Conservation (phyloP, 1,284 basidiomycete genomes). For the Cerioporus squamosus region DNA sequence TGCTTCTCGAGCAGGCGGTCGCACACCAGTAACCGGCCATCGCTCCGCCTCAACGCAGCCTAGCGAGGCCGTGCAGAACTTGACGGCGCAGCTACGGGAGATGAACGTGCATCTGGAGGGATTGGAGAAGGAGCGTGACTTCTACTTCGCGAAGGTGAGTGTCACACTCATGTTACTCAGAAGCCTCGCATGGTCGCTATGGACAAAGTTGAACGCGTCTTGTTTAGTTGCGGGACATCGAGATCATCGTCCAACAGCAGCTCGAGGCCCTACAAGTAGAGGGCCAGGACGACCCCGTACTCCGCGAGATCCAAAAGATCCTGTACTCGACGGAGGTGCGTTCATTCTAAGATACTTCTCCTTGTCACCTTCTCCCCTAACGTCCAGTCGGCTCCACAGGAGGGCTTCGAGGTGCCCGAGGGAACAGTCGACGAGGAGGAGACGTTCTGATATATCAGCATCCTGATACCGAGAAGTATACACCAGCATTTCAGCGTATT, state of each 20-base stretch:
- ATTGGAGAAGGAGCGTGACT: constrained; percentile 94
- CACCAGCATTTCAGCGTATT: constrained; percentile 13
- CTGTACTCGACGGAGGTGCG: constrained; percentile 93
- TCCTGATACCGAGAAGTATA: constrained; percentile 12
- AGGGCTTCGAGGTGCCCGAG: constrained; percentile 40
- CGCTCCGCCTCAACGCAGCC: constrained; percentile 64
- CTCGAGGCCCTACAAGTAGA: constrained; percentile 62
- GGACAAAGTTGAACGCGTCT: not conserved
- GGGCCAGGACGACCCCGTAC: constrained; percentile 67
- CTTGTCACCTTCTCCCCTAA: not conserved
- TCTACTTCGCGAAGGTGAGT: constrained; percentile 95
- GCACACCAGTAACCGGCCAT: constrained; percentile 72
- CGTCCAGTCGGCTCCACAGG: constrained; percentile 20
- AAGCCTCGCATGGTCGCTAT: not conserved
- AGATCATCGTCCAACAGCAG: constrained; percentile 87
- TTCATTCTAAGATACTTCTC: constrained; percentile 6
- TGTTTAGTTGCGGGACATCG: constrained; percentile 87
- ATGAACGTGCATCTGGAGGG: constrained; percentile 85
- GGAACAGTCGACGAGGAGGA: constrained; percentile 35
- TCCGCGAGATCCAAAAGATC: constrained; percentile 91
- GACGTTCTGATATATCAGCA: constrained; percentile 21
- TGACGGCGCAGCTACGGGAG: constrained; percentile 84
- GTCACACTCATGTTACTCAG: not conserved
- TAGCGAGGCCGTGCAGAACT: constrained; percentile 61
- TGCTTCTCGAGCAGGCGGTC: constrained; percentile 56